Conservation (phyloP, 805 yeast species). For the Yarrowia osloensis region DNA sequence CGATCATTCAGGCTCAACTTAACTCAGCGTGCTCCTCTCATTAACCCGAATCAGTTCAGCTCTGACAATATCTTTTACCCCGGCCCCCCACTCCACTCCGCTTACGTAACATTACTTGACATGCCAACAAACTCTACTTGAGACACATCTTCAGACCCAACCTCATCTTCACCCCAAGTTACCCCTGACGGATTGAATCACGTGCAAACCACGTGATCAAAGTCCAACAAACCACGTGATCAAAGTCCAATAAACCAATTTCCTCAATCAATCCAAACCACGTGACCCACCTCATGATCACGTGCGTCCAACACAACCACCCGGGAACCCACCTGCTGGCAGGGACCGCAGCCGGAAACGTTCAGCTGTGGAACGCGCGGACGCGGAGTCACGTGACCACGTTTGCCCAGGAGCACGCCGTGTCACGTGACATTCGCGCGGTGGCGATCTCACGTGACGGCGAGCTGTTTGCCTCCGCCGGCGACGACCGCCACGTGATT, state of each 20-base stretch:
- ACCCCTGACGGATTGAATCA: not conserved
- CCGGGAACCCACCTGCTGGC: not conserved
- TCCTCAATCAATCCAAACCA: not conserved
- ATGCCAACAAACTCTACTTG: no score
- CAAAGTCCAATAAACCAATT: no score
- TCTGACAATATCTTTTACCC: no score
- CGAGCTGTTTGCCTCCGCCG: constrained; percentile 39
- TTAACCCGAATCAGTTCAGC: no score
- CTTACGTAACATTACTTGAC: no score
- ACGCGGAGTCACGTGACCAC: constrained; percentile 7
- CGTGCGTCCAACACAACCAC: constrained; percentile 3
- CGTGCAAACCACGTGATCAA: not conserved
- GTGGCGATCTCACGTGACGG: not conserved
- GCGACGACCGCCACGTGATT: constrained; percentile 41
- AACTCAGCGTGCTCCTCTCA: no score
- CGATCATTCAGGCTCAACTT: no score
- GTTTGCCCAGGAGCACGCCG: not conserved
- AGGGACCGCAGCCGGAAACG: not conserved
- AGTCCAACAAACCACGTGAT: not conserved
- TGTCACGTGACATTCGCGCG: not conserved
- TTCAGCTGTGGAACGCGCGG: constrained; percentile 14
- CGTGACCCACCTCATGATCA: not conserved
- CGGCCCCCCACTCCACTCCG: no score
- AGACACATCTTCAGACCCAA: no score
- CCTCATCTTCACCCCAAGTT: no score